Percentiles rank a stretch among this genome's conserved stretches.
These are phyloP conservation scores for Kurtzmaniella natalensis DNA, from an alignment of 1,139 yeast species.

Conservation along the genomic window DNA sequence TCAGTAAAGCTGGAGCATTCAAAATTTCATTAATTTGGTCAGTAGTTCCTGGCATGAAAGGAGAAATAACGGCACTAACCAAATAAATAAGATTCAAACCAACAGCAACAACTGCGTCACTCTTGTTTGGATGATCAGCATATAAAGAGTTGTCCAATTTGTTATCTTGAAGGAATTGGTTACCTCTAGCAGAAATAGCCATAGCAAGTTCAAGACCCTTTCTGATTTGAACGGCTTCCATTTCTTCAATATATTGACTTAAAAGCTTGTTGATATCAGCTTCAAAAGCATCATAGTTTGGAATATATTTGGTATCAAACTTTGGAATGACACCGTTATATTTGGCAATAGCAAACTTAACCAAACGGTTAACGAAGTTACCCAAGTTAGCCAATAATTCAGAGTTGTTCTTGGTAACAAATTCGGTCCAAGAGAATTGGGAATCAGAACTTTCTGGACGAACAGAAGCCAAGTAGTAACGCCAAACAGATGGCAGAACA, in stretches of 20 bases:
- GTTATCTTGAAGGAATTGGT: conserved; percentile 91
- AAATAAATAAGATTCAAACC: conserved; percentile 86
- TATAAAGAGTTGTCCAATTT: conserved; percentile 86
- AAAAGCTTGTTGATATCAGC: conserved; percentile 62
- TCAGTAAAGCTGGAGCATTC: conserved; percentile 75
- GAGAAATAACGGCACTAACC: conserved; percentile 73
- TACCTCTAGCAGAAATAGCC: conserved; percentile 90
- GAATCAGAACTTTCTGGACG: conserved; percentile 97
- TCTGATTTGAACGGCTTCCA: conserved; percentile 81
- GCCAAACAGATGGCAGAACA: conserved; percentile 89
- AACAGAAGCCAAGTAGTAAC: conserved; percentile 87
- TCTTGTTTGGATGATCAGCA: conserved; percentile 67
- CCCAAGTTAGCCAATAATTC: conserved; percentile 95
- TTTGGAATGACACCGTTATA: conserved; percentile 86
- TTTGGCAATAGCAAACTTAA: conserved; percentile 85
- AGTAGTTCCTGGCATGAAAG: conserved; percentile 87
- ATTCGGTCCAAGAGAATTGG: conserved; percentile 95
- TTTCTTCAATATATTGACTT: conserved; percentile 55
- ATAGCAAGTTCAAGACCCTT: conserved; percentile 88
- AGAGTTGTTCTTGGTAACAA: conserved; percentile 87
- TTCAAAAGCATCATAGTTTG: conserved; percentile 47
- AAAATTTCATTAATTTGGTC: conserved; percentile 68
- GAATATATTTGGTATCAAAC: conserved; percentile 43
- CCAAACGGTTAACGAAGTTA: conserved; percentile 90
- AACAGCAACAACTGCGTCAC: conserved; percentile 90